Percentiles rank a stretch among this genome's conserved stretches.
These are phyloP conservation scores for Pseudozyma sp. DNA, from an alignment of 1,284 basidiomycete genomes.

Conservation along the genomic window DNA sequence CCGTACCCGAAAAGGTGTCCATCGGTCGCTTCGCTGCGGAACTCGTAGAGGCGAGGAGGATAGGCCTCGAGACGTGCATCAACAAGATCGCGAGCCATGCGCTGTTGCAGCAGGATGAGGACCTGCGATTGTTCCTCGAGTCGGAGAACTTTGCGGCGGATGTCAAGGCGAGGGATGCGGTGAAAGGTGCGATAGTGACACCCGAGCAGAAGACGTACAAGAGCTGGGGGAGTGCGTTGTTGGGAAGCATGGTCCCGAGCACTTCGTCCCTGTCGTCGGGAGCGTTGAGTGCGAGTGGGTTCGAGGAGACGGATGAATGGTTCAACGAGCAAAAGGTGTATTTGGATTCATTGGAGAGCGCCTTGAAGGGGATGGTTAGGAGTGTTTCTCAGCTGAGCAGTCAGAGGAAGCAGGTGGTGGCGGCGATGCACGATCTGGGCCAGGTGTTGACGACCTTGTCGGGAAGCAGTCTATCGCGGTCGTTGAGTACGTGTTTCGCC, in stretches of 20 bases:
- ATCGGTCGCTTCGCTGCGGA: constrained; percentile 73
- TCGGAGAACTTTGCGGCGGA: constrained; percentile 69
- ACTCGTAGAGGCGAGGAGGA: constrained; percentile 70
- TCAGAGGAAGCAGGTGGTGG: constrained; percentile 74
- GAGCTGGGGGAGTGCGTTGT: constrained; percentile 40
- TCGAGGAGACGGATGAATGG: constrained; percentile 96
- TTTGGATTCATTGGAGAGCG: constrained; percentile 88
- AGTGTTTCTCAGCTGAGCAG: constrained; percentile 84
- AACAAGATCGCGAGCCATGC: constrained; percentile 70
- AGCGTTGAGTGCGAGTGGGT: constrained; percentile 76
- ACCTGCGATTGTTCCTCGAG: constrained; percentile 70
- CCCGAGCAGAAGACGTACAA: constrained; percentile 67
- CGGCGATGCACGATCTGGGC: constrained; percentile 62
- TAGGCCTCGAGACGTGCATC: constrained; percentile 69
- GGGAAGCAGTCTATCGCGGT: constrained; percentile 66
- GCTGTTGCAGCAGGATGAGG: constrained; percentile 70
- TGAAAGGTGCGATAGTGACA: constrained; percentile 62
- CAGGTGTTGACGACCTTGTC: constrained; percentile 65
- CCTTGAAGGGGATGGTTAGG: constrained; percentile 85
- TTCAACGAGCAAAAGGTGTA: constrained; percentile 88
- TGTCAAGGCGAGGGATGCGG: constrained; percentile 76
- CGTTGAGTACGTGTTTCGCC: constrained; percentile 68
- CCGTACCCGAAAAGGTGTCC: constrained; percentile 92
- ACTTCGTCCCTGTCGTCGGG: constrained; percentile 48
- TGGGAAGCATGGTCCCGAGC: constrained; percentile 48